Base-by-base conservation (phyloP, 306 rosid species). In the Hylodesmum podocarpum region DNA sequence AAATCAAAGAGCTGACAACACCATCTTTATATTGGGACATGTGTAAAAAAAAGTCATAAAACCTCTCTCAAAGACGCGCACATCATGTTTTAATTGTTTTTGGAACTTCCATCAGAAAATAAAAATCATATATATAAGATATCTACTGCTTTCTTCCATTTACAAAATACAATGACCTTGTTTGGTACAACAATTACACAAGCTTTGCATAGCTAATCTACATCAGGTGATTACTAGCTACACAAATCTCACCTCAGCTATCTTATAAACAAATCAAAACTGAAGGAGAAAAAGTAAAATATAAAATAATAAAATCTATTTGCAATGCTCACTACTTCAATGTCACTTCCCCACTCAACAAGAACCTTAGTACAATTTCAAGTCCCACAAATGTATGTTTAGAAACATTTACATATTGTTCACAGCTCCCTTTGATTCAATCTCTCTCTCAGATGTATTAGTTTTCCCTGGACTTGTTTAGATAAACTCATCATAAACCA, bases 361-460 rank as follows among this genome's bases (percentile, higher is more conserved):
- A 82, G 72, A 85, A 82, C 72, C 81, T 70, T 66, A 83, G 69
- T 37, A 69, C 54, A 67, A 51, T 16, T 53, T n/a, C 13, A 13
- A 59, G 19, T 53, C 39, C 46, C 22, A 82, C 78, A 33, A 39
- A 78, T 34, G 40, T 0, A 49, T 66, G 33, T 64, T 49, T 11
- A 36, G 10, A 73, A 63, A 64, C 47, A 66, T 66, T 43, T 15
- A 16, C 47, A 39, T 40, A n/a, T n/a, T n/a, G n/a, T 89, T 81
- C 83, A 88, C 12, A 65, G 18, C 46, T 85, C 89, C 64, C 90
- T 80, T 28, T 78, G 87, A 82, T 63, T 87, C 87, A 91, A 77
- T 66, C 84, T 86, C 72, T 84, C 86, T 59, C 63, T 86, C 36
- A 88, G 79, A 73, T 75, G 88, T 10, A 46, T 66, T 36, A 88